Percentiles rank a stretch among this genome's conserved stretches.
Evolutionary conservation across 192 early-diverging fungal species (phyloP).

Genomic region (Coemansia sp.): DNA sequence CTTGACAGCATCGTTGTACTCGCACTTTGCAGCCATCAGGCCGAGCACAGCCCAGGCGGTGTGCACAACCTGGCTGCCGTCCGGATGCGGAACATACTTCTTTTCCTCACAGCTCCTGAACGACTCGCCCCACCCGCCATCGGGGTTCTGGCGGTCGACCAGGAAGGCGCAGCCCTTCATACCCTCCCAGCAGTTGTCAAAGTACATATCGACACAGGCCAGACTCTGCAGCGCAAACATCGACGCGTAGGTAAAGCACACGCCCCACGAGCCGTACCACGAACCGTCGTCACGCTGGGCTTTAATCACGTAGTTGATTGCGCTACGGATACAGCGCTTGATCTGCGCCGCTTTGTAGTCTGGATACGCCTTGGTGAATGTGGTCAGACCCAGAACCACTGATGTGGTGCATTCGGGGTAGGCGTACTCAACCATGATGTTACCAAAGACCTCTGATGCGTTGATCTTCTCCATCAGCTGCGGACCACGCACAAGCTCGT

Average conservation of each 20-base stretch:
- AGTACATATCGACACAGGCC: conserved; percentile 76
- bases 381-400: conserved; percentile 78
- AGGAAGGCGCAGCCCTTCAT: conserved; percentile 88
- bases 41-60: conserved; percentile 87
- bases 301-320: conserved; percentile 71
- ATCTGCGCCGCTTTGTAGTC: conserved; percentile 81
- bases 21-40: conserved; percentile 88
- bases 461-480: conserved; percentile 83
- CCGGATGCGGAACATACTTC: conserved; percentile 41
- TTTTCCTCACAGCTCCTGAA: conserved; percentile 66
- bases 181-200: conserved; percentile 71
- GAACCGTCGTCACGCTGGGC: conserved; percentile 78
- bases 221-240: conserved; percentile 90
- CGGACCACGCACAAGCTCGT: conserved; percentile 82
- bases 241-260: conserved; percentile 95
- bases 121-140: conserved; percentile 98
- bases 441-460: conserved; percentile 97
- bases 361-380: conserved; percentile 73
- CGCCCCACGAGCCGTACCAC: conserved; percentile 96
- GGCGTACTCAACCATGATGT: conserved; percentile 95
- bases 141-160: conserved; percentile 77
- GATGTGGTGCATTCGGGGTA: conserved; percentile 98
- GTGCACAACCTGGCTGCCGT: conserved; percentile 85
- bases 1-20: conserved; percentile 62
- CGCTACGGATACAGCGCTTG: conserved; percentile 58